Evolutionary conservation across 2,329 filamentous ascomycete species (phyloP).

Genomic region (Cucurbitaria berberidis): DNA sequence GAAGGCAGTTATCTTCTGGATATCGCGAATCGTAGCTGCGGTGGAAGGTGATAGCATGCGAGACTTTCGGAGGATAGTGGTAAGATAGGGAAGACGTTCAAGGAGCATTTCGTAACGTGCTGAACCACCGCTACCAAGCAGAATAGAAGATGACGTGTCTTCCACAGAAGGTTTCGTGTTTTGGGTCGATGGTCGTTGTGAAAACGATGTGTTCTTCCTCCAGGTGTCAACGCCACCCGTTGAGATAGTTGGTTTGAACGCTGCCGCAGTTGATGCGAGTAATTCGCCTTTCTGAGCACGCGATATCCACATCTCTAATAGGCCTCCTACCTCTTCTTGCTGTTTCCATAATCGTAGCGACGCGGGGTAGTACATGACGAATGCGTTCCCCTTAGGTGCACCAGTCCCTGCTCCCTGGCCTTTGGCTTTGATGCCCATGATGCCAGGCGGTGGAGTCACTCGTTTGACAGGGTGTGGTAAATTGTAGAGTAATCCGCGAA

Average conservation of each 20-base stretch:
- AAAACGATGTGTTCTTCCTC: conserved; percentile 33
- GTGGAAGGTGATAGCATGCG: conserved; percentile 34
- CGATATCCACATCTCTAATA: conserved; percentile 73
- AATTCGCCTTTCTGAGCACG: conserved; percentile 57
- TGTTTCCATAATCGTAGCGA: conserved; percentile 83
- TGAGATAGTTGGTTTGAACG: conserved; percentile 26
- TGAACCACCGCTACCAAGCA: conserved; percentile 66
- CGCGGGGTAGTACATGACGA: conserved; percentile 91
- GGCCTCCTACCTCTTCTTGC: conserved; percentile 78
- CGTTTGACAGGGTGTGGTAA: conserved; percentile 84
- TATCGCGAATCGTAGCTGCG: conserved; percentile 56
- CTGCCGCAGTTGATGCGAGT: conserved; percentile 26
- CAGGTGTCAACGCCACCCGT: conserved; percentile 51
- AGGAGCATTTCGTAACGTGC: conserved; percentile 77
- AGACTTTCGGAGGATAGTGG: conserved; percentile 61
- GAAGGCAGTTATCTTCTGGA: conserved; percentile 73
- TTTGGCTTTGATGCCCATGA: conserved; percentile 44
- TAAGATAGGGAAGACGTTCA: conserved; percentile 86
- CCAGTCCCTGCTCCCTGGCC: conserved; percentile 25
- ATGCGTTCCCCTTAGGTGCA: conserved; percentile 62
- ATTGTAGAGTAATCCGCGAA: conserved; percentile 83
- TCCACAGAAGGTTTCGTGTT: conserved; percentile 14
- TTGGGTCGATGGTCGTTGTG: conserved; percentile 13
- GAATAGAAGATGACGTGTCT: conserved; percentile 25
- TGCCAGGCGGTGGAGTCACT: conserved; percentile 49